Evolutionary conservation across 2,329 filamentous ascomycete species (phyloP), one percentile per base, ranked within the genome.

Genomic region (Sporothrix sp.): DNA sequence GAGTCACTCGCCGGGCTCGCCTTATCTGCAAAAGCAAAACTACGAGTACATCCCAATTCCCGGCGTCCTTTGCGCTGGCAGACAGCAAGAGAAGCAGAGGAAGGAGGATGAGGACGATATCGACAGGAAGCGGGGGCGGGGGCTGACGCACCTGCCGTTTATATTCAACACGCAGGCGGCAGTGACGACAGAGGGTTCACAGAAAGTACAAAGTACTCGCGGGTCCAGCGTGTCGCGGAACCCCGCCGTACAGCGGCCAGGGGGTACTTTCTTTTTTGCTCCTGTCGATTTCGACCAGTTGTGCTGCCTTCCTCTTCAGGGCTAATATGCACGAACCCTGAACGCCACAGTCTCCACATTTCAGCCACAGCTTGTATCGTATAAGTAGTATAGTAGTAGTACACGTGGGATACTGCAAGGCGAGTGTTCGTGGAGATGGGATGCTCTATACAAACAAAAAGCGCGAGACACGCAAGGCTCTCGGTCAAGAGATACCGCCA

Each of bases 111-210:
- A 36, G 33, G 51, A 51, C 50, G n/a, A n/a, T 28, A 37, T 47
- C 20, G 37, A 25, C 25, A 35, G 52, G 54, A 56, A 52, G 54
- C 46, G 54, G 54, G 52, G 54, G 50, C 50, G 54, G 51, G 51
- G 51, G 21, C 32, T 40, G 43, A n/a, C 5, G 32, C 33, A 27
- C 33, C 21, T 39, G 35, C 23, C 40, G 27, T 50, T 43, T 37
- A n/a, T 27, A 42, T 37, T 48, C 46, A 38, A 20, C 6, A 6
- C 25, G 5, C 10, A 5, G 5, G 25, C 25, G 10, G 25, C 25
- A 28, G 25, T 28, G 25, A 28, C 25, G 25, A 28, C 18, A 39
- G 37, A 23, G 37, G 20, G 20, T 3, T 43, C 23, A 10, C 25
- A 28, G 25, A 5, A 28, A 10, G 6, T 5, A 28, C 25, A 28